phyloP scores from a whole-genome alignment of 1,284 basidiomycete species.

The Malassezia sp. region DNA sequence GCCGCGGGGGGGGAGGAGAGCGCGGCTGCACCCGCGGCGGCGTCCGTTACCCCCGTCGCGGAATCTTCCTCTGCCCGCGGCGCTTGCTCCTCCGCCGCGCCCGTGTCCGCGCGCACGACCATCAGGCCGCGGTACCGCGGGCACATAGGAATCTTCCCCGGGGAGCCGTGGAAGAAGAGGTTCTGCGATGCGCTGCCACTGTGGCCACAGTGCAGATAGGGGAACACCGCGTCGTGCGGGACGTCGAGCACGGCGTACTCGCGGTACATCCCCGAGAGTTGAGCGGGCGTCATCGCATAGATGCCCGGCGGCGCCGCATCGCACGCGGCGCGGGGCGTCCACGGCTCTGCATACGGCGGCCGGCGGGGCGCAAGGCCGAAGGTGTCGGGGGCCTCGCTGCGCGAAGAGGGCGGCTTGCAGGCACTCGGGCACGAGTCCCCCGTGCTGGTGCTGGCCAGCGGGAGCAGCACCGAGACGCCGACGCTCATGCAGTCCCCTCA shows the following conservation, averaged over 20 bases:
- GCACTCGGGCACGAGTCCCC: no score
- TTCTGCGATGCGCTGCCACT: slow-evolving; percentile 34
- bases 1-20: no score
- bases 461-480: no score
- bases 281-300: slow-evolving; percentile 13
- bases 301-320: background rate
- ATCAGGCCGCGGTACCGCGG: slow-evolving; percentile 40
- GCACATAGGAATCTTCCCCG: slow-evolving; percentile 25
- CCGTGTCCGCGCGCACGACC: slow-evolving; percentile 35
- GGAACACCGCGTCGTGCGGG: slow-evolving; percentile 37
- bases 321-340: no score
- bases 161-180: slow-evolving; percentile 32
- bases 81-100: background rate
- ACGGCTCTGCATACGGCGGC: no score
- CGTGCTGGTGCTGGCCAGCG: no score
- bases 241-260: slow-evolving; percentile 31
- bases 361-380: no score
- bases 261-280: slow-evolving; percentile 28
- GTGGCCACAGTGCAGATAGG: slow-evolving; percentile 42
- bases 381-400: no score
- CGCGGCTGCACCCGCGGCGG: no score
- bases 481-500: no score
- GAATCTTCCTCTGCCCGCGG: background rate
- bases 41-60: no score
- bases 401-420: no score